Base-by-base conservation (phyloP, 192 early-diverging fungal species). In the Coemansia sp. region DNA sequence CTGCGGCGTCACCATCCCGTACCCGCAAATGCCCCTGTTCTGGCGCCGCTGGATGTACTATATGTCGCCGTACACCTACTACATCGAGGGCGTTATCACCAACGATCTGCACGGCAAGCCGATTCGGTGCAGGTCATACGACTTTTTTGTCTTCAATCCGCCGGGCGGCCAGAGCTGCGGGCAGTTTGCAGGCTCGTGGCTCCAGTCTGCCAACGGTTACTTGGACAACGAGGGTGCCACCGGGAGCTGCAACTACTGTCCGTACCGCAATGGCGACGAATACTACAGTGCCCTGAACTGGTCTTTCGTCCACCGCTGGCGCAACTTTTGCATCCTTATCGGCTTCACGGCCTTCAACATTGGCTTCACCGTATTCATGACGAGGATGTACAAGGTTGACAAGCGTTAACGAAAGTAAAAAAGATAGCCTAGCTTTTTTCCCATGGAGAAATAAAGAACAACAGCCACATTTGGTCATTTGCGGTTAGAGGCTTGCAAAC, bases 41-140 rank as follows among this genome's bases (percentile, higher is more conserved):
- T 90, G 88, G 86, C 81, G 83, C 25, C 72, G 73, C 0, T 90
- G 89, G 88, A 85, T 90, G 80, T 90, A 89, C 62, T 86, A 84
- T 74, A 49, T 87, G 36, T 81, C 88, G 45, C 89, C 89, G 8
- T 87, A 85, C 76, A 85, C 82, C 40, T 90, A 91, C 56, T 81
- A 88, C 11, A 76, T 88, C 46, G 89, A 92, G 65, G 87, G 82
- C 38, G 64, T 87, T 3, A 72, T 86, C 0, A 76, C 84, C 52
- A 89, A 85, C 52, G 89, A 90, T 48, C 67, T 92, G 53, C 64
- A 85, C 17, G 65, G 67, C 14, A 71, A 84, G 4, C 59, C 50
- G 0, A 72, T 90, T 0, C 20, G 33, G 0, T 92, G 90, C 65
- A 70, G 43, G 5, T 59, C 59, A 1, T 36, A 61, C 2, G 89